A percentile compares a stretch with the other conserved stretches of the same genome.
Conservation (phyloP, 2,329 filamentous ascomycete genomes). For the Apiospora kogelbergensis region DNA sequence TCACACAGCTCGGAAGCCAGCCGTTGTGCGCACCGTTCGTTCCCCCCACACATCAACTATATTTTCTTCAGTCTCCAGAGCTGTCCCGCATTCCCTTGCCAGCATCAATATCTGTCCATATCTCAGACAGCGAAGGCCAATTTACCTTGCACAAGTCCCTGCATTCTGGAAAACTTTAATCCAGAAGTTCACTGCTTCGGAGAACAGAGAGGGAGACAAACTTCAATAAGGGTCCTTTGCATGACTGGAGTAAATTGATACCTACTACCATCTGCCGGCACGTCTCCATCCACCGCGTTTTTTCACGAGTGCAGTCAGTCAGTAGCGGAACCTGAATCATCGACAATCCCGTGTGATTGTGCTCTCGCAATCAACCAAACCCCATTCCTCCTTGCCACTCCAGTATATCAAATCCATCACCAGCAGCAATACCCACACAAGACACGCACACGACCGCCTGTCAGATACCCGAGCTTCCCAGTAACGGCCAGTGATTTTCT, state of each 20-base stretch:
- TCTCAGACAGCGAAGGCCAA: background rate
- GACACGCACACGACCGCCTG: background rate
- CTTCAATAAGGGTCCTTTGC: background rate
- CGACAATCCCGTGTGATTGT: conserved; percentile 2
- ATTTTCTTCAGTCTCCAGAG: background rate
- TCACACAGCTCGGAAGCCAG: background rate
- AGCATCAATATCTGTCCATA: background rate
- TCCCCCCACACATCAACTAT: background rate
- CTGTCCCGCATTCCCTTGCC: background rate
- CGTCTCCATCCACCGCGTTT: background rate
- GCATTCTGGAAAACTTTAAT: background rate
- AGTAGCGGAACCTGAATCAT: conserved; percentile 1
- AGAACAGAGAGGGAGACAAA: background rate
- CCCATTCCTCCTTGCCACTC: background rate
- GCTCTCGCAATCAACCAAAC: background rate
- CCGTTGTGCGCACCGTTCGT: background rate
- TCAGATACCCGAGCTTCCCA: background rate
- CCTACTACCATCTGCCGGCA: background rate
- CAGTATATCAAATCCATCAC: background rate
- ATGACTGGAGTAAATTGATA: conserved; percentile 3
- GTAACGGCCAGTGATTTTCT: background rate
- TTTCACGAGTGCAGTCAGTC: conserved; percentile 2
- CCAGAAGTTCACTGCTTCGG: background rate
- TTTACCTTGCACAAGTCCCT: background rate
- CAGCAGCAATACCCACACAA: background rate